Evolutionary conservation across 169 alveolate genomes (phyloP).

Genomic region (Babesia sp.): DNA sequence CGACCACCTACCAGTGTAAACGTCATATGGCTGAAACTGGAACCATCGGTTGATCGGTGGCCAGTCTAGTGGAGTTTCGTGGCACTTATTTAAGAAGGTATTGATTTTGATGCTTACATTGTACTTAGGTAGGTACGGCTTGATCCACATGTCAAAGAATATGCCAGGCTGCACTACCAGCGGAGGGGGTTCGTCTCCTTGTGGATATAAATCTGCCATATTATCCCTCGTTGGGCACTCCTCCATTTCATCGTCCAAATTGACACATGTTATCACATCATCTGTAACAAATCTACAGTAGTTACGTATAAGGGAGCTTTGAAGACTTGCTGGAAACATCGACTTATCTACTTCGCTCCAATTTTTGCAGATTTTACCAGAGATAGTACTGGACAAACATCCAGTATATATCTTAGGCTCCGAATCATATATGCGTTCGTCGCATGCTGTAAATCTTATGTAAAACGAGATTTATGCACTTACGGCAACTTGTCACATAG

Average conservation of each 20-base stretch:
- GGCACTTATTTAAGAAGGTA: constrained; percentile 5
- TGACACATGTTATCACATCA: constrained; percentile 17
- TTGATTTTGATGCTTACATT: constrained; percentile 5
- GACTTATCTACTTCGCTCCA: constrained; percentile 12
- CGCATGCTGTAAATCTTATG: constrained; percentile 20
- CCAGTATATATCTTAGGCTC: constrained; percentile 9
- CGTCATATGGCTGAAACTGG: constrained; percentile 42
- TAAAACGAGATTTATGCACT: background rate
- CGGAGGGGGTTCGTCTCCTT: background rate
- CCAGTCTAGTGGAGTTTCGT: background rate
- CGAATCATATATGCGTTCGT: background rate
- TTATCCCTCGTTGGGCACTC: constrained; percentile 22
- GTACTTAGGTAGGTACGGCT: constrained; percentile 56
- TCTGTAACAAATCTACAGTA: constrained; percentile 41
- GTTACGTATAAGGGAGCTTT: constrained; percentile 16
- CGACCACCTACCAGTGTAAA: constrained; percentile 34
- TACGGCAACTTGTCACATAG: constrained; percentile 31
- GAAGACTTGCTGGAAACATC: background rate
- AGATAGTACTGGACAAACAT: constrained; percentile 12
- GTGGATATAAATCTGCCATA: background rate
- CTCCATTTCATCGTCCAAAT: background rate
- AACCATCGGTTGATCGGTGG: constrained; percentile 19
- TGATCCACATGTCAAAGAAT: constrained; percentile 55
- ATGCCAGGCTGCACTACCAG: constrained; percentile 44
- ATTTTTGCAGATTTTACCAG: constrained; percentile 5